A percentile compares a stretch with the other conserved stretches of the same genome.
Evolutionary conservation across 2,329 filamentous ascomycete species (phyloP).

Genomic region (Diaporthe eres): DNA sequence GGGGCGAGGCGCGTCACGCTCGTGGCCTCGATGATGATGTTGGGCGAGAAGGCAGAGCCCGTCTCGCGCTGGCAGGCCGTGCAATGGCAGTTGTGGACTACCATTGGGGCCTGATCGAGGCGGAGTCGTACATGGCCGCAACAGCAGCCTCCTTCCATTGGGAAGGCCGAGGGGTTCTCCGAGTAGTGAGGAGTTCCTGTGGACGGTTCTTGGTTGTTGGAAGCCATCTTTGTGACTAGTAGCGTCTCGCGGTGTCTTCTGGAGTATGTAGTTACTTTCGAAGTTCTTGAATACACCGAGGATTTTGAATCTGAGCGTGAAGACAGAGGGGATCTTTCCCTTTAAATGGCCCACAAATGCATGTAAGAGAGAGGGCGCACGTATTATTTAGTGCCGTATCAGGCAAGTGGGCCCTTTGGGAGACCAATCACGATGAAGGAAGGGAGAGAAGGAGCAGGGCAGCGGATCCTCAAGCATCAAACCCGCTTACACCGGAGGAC

Average conservation of each 20-base stretch:
- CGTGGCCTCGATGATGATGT: constrained; percentile 58
- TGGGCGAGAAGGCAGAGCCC: constrained; percentile 56
- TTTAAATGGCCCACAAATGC: constrained; percentile 6
- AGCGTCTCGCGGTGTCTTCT: not conserved
- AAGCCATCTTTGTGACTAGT: not conserved
- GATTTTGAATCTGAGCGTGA: not conserved
- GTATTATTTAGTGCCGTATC: not conserved
- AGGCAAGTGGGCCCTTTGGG: not conserved
- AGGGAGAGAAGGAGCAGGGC: not conserved
- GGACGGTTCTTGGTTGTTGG: not conserved
- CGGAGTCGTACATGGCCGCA: constrained; percentile 80
- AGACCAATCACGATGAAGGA: constrained; percentile 17
- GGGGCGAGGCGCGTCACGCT: constrained; percentile 51
- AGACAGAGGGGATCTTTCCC: not conserved
- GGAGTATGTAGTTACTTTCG: not conserved
- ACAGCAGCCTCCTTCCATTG: constrained; percentile 67
- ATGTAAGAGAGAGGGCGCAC: constrained; percentile 23
- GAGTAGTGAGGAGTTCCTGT: constrained; percentile 36
- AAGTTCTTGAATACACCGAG: not conserved
- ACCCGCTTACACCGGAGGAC: not conserved
- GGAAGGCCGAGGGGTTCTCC: constrained; percentile 39
- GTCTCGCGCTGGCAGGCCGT: constrained; percentile 61
- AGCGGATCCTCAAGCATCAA: not conserved
- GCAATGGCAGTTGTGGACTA: constrained; percentile 64
- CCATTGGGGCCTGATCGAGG: constrained; percentile 67